phyloP scores from a whole-genome alignment of 345 rosid genomes.

The Iberis pinnata region DNA sequence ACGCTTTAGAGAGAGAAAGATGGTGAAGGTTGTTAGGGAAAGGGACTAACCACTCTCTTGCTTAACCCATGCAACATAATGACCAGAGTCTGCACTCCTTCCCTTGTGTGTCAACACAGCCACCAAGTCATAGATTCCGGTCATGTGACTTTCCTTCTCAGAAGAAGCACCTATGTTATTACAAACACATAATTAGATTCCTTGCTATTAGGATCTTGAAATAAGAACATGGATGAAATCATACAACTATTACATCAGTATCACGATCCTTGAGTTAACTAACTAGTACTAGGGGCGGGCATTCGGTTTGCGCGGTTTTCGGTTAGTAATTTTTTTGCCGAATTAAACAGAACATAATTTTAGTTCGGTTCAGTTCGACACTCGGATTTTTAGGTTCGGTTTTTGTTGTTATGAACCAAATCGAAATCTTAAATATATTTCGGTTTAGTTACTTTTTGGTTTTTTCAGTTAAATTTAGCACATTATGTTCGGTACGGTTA shows the following conservation, averaged over 20 bases:
- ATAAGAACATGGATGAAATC: not conserved
- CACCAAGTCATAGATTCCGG: constrained; percentile 88
- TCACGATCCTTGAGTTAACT: not conserved
- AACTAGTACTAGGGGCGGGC: no score
- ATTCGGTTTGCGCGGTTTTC: no score
- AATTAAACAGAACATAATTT: no score
- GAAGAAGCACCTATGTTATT: constrained; percentile 39
- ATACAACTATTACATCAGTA: constrained; percentile 3
- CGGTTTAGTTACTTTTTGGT: no score
- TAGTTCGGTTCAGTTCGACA: no score
- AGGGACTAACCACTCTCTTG: constrained; percentile 74
- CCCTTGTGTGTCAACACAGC: constrained; percentile 95
- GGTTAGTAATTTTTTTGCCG: no score
- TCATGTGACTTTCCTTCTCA: constrained; percentile 47
- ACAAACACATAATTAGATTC: not conserved
- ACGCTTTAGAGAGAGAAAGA: not conserved
- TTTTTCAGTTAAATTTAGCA: no score
- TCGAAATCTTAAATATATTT: no score
- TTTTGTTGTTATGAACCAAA: no score
- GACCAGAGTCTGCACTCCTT: constrained; percentile 96
- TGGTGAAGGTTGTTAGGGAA: not conserved
- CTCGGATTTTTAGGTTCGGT: no score
- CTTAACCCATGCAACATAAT: constrained; percentile 95
- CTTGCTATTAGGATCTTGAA: not conserved
- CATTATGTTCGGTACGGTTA: no score